These are phyloP conservation scores for Paraconiothyrium sp. DNA, from an alignment of 2,329 filamentous ascomycete species.

Conservation along the genomic window DNA sequence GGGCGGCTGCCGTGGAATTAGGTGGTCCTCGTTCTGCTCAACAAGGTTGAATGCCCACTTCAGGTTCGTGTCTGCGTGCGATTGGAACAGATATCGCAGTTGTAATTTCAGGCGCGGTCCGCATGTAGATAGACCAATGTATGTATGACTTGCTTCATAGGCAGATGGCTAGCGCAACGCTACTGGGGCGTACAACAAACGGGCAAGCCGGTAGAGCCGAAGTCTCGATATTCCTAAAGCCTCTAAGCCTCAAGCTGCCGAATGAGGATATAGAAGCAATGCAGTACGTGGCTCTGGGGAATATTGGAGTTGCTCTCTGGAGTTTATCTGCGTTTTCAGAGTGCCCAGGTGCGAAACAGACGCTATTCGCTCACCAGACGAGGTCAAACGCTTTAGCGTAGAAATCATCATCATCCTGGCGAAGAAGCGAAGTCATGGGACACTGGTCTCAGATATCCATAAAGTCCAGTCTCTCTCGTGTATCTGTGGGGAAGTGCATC, in stretches of 20 bases:
- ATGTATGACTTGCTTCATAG: neutral
- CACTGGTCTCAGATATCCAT: neutral
- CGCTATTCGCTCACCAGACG: neutral
- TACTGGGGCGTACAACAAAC: neutral
- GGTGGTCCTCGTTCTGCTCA: neutral
- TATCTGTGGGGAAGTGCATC: neutral
- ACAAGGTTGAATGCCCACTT: neutral
- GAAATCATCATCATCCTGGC: no score
- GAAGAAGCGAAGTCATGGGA: neutral
- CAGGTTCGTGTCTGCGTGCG: neutral
- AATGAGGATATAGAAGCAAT: neutral
- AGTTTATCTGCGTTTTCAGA: neutral
- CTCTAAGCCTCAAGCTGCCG: neutral
- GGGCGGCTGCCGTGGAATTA: neutral
- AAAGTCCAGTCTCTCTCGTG: neutral
- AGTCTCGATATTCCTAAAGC: neutral
- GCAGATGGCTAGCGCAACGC: neutral
- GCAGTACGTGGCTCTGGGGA: neutral
- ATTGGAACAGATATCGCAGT: neutral
- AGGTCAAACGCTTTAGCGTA: neutral
- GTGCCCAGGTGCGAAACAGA: neutral
- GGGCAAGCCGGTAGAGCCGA: neutral
- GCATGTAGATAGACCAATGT: neutral
- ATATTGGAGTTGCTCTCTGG: neutral
- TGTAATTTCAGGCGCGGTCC: neutral